Evolutionary conservation across 2,329 filamentous ascomycete genomes (phyloP).

Genomic region (Scytalidium sp.): DNA sequence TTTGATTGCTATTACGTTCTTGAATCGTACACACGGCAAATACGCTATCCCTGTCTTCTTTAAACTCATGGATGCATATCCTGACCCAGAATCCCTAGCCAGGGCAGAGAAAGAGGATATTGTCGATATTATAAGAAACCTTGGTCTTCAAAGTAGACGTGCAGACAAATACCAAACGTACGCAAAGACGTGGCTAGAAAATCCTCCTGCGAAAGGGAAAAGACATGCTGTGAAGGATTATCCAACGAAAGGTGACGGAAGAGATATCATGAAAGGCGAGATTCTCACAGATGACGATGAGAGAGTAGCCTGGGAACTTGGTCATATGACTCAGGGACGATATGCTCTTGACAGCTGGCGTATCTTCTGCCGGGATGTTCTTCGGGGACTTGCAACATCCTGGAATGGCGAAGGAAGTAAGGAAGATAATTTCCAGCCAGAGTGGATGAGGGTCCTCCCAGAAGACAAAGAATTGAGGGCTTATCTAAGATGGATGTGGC

Average conservation of each 20-base stretch:
- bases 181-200: slow-evolving; percentile 63
- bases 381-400: slow-evolving; percentile 63
- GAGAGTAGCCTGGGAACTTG: slow-evolving; percentile 69
- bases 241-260: slow-evolving; percentile 45
- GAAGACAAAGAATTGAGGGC: slow-evolving; percentile 86
- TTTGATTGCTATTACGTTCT: slow-evolving; percentile 77
- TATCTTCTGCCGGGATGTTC: slow-evolving; percentile 82
- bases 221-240: slow-evolving; percentile 57
- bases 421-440: slow-evolving; percentile 63
- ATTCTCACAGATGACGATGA: slow-evolving; percentile 40
- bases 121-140: slow-evolving; percentile 59
- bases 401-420: slow-evolving; percentile 59
- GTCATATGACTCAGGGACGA: slow-evolving; percentile 75
- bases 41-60: slow-evolving; percentile 75
- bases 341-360: slow-evolving; percentile 91
- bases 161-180: slow-evolving; percentile 67
- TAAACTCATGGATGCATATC: slow-evolving; percentile 63
- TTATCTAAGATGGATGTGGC: slow-evolving; percentile 88
- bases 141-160: slow-evolving; percentile 70
- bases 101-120: slow-evolving; percentile 54
- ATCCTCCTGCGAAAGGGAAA: slow-evolving; percentile 57
- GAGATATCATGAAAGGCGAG: slow-evolving; percentile 43
- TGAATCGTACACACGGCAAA: slow-evolving; percentile 75
- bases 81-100: slow-evolving; percentile 61
- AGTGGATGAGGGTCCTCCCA: slow-evolving; percentile 86